Conservation (phyloP, 306 rosid species). For the Adenanthera pavonina region DNA sequence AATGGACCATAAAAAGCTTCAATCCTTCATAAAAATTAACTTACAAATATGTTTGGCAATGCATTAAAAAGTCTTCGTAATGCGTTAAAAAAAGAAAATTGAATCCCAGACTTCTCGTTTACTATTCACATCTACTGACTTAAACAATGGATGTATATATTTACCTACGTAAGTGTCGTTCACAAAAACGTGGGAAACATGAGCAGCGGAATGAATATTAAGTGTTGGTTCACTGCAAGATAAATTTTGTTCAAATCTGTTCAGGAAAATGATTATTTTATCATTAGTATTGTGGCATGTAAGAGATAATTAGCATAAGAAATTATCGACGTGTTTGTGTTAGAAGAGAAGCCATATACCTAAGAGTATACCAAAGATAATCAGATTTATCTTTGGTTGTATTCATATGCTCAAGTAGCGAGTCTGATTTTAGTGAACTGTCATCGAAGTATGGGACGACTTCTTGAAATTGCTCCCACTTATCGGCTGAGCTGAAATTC, state of each 20-base stretch:
- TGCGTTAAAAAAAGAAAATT: neutral
- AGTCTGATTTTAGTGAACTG: constrained; percentile 49
- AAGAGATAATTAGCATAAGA: constrained; percentile 3
- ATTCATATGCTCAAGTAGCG: constrained; percentile 72
- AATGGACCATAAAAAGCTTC: neutral
- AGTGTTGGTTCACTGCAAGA: constrained; percentile 63
- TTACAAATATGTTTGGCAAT: neutral
- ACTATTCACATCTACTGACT: neutral
- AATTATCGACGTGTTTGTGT: neutral
- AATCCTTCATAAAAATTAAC: neutral
- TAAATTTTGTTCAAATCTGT: constrained; percentile 58
- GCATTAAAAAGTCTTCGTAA: neutral
- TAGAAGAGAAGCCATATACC: constrained; percentile 40
- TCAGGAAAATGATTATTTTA: constrained; percentile 24
- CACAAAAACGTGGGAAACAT: constrained; percentile 64
- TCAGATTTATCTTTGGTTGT: constrained; percentile 75
- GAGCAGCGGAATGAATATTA: constrained; percentile 56
- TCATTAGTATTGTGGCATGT: neutral
- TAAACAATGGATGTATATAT: neutral
- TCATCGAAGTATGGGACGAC: constrained; percentile 51
- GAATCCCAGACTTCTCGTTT: neutral
- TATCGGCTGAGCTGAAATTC: constrained; percentile 54
- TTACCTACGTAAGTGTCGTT: constrained; percentile 56
- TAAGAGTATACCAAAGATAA: constrained; percentile 73
- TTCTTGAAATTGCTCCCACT: constrained; percentile 63